Evolutionary conservation across 2,329 filamentous ascomycete genomes (phyloP).

Genomic region (Talaromyces sp.): DNA sequence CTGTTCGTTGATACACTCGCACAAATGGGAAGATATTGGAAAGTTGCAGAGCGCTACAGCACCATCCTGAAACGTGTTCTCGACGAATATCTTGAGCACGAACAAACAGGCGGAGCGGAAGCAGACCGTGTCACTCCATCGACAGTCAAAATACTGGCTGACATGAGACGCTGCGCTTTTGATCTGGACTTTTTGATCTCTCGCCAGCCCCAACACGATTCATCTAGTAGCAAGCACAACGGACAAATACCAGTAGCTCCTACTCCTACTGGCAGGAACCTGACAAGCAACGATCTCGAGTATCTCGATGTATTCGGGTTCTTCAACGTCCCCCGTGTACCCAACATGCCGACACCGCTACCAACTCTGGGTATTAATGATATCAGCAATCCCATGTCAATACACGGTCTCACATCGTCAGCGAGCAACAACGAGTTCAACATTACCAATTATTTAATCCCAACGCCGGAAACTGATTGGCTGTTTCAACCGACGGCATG

Average conservation of each 20-base stretch:
- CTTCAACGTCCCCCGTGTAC: slow-evolving; percentile 80
- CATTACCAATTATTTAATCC: slow-evolving; percentile 41
- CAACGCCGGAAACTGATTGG: slow-evolving; percentile 43
- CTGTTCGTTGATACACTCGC: slow-evolving; percentile 77
- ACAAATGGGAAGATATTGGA: slow-evolving; percentile 78
- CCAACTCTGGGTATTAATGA: neutral
- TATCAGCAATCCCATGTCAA: slow-evolving; percentile 29
- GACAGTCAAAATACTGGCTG: slow-evolving; percentile 78
- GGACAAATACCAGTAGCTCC: slow-evolving; percentile 15
- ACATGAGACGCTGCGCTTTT: slow-evolving; percentile 86
- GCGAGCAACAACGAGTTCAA: slow-evolving; percentile 32
- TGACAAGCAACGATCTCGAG: slow-evolving; percentile 64
- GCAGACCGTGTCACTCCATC: slow-evolving; percentile 72
- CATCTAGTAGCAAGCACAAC: neutral
- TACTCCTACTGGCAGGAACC: slow-evolving; percentile 6
- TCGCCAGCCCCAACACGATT: slow-evolving; percentile 55
- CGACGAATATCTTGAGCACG: slow-evolving; percentile 76
- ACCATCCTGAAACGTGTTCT: slow-evolving; percentile 74
- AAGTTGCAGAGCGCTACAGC: slow-evolving; percentile 76
- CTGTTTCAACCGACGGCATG: slow-evolving; percentile 23
- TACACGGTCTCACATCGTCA: slow-evolving; percentile 26
- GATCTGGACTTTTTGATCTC: slow-evolving; percentile 88
- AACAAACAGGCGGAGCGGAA: slow-evolving; percentile 53
- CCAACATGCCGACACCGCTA: slow-evolving; percentile 29
- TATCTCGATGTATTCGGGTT: slow-evolving; percentile 92